Conservation (phyloP, 1,284 basidiomycete species). For the Athelia sp. region DNA sequence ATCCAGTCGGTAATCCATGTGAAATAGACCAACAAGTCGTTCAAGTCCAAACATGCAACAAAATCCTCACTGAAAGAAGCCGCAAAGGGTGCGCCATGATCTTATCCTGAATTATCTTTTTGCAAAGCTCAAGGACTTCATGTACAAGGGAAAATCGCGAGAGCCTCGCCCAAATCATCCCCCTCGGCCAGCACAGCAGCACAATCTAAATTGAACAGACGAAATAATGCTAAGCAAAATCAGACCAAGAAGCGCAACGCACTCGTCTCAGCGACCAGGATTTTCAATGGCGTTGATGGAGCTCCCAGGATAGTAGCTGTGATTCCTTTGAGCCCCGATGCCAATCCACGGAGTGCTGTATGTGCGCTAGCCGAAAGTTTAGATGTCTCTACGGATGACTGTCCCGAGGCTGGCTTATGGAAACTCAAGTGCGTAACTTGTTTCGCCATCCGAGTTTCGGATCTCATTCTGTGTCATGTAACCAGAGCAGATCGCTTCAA, state of each 20-base stretch:
- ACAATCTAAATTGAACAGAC: slow-evolving; percentile 64
- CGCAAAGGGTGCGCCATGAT: slow-evolving; percentile 61
- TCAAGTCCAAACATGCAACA: slow-evolving; percentile 86
- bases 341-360: slow-evolving; percentile 48
- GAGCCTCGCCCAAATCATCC: slow-evolving; percentile 48
- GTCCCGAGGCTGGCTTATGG: slow-evolving; percentile 53
- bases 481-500: slow-evolving; percentile 85
- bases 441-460: not conserved
- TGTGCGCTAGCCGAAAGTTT: slow-evolving; percentile 62
- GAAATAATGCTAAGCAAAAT: slow-evolving; percentile 77
- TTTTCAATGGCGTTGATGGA: slow-evolving; percentile 75
- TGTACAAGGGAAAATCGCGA: slow-evolving; percentile 46
- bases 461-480: not conserved
- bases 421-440: slow-evolving; percentile 54
- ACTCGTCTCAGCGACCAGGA: slow-evolving; percentile 63
- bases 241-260: slow-evolving; percentile 68
- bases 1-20: too few species aligned
- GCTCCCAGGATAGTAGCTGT: slow-evolving; percentile 79
- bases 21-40: slow-evolving; percentile 77
- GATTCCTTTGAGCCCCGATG: slow-evolving; percentile 71
- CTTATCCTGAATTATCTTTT: not conserved
- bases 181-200: slow-evolving; percentile 29
- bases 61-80: slow-evolving; percentile 79
- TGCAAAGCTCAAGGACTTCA: slow-evolving; percentile 1
- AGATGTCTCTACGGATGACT: slow-evolving; percentile 51